Evolutionary conservation across 139 green algal species (phyloP), one percentile per base, ranked within the genome.

Genomic region (Eudorina sp.): DNA sequence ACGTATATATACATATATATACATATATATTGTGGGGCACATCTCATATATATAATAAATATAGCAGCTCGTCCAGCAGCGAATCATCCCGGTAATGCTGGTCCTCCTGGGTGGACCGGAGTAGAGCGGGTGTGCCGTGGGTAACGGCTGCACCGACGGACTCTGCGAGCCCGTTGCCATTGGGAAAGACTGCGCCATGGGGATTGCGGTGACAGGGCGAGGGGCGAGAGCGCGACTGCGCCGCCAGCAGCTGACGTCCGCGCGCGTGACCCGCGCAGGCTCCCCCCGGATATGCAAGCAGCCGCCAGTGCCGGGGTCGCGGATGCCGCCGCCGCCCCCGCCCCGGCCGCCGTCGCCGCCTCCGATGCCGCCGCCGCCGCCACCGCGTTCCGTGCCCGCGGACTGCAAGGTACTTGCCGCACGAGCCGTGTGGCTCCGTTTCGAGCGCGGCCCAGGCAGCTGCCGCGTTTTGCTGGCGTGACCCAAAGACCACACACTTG

Each of bases 331-430:
- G 23, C 80, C 80, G 43, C 80, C 80, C 4, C 80, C 80, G 21
- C 80, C 80, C 4, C 80, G 80, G 29, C 62, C 80, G 45, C 62
- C 80, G 5, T 41, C 80, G 80, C 62, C 43, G 43, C 80, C 80
- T 5, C 80, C 80, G 3, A 21, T 64, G n/a, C 80, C 80, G 43
- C 80, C 80, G 31, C 80, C 80, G 45, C 80, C 80, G 14, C 80
- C 80, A 23, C 80, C 80, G 14, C 29, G 62, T 6, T 11, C 41
- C 13, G 34, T 86, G 19, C 45, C 80, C 0, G n/a, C 62, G 8
- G 80, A 27, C 2, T 86, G 80, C 80, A 62, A 41, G 80, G 80
- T 86, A 31, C 7, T 14, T 58, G 51, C 13, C 13, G 16, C 51
- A 58, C 51, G 51, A 25, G 51, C 51, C 51, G 51, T 16, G 51